phyloP scores from a whole-genome alignment of 768 basidiomycete genomes.

The Leccinum pellstonianum region DNA sequence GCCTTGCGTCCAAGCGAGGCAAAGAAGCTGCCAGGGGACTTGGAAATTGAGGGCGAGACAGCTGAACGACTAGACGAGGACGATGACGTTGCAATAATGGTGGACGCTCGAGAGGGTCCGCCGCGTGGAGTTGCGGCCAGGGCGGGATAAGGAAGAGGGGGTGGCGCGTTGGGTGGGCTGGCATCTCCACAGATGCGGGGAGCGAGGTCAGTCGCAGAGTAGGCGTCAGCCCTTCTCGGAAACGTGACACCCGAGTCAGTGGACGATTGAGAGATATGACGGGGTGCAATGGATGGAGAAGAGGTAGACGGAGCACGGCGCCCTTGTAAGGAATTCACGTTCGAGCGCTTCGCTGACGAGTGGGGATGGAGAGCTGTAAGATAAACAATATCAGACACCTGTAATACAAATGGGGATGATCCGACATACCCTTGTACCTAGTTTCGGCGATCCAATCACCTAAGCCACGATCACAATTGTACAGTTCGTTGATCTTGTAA shows the following conservation, averaged over 20 bases:
- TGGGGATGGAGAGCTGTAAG: conserved; percentile 22
- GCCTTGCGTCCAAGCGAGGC: conserved; percentile 71
- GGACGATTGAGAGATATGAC: conserved; percentile 71
- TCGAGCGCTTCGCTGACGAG: conserved; percentile 28
- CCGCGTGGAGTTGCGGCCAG: conserved; percentile 43
- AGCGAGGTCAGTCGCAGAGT: conserved; percentile 72
- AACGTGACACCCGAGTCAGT: conserved; percentile 77
- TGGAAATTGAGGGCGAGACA: conserved; percentile 40
- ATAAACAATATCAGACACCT: conserved; percentile 6
- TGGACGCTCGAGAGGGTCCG: conserved; percentile 31
- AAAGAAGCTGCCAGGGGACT: conserved; percentile 63
- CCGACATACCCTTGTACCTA: conserved; percentile 49
- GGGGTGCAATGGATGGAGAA: conserved; percentile 51
- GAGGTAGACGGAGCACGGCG: conserved; percentile 37
- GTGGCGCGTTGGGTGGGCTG: conserved; percentile 52
- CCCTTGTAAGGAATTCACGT: conserved; percentile 21
- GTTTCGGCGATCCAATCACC: conserved; percentile 69
- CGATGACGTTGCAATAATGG: conserved; percentile 39
- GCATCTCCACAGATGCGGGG: conserved; percentile 45
- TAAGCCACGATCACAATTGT: conserved; percentile 72
- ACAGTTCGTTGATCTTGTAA: conserved; percentile 80
- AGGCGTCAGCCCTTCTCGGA: conserved; percentile 76
- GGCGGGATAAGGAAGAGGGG: conserved; percentile 73
- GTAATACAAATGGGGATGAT: not conserved
- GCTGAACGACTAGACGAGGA: conserved; percentile 49